Base-by-base conservation (phyloP, 257 asterid genomes). In the Nicotiana tomentosiformis region DNA sequence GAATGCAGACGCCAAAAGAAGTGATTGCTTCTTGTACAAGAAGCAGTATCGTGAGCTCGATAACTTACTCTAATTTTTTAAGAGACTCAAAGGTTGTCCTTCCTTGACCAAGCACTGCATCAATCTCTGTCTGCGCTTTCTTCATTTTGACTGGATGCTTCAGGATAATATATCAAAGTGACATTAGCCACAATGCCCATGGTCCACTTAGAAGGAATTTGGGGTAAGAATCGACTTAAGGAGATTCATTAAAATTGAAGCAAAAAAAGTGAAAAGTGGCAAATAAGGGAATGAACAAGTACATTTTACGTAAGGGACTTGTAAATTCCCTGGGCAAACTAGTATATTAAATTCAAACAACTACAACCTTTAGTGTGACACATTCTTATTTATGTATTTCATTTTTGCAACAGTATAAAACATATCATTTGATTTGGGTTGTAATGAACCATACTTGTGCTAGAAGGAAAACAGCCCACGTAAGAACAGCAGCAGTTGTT, bases 401-500 rank as follows among this genome's bases (percentile, higher is more conserved):
- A 23, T 81, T 46, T 77, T 43, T 16, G 29, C 66, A 51, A 61
- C 62, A 37, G 23, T 60, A 14, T 26, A 81, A 85, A 79, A 74
- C 43, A 35, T 74, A 32, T 0, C 35, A 26, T 26, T 35, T 55
- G n/a, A 35, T 53, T 46, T 30, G 64, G n/a, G 53, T 30, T 32
- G 66, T 77, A 55, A 68, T n/a, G 32, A 56, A 26, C 23, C 89
- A 39, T 90, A 96, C 99, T 87, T 96, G 98, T 81, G 98, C 95
- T 66, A 94, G 98, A 85, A 94, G 93, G 89, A 87, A 96, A 68
- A 93, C 84, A 78, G 98, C 95, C 99, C 99, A 96, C 6, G 99
- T 96, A 78, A 96, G 99, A 51, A 96, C 98, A 77, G 98, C 98
- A 3, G 99, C 98, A 3, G 99, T 94, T 66, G 99, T 96, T 91